A percentile compares a stretch with the other conserved stretches of the same genome.
Conservation (phyloP, 495 filamentous ascomycete genomes). For the Penicillium cosmopolitanum region DNA sequence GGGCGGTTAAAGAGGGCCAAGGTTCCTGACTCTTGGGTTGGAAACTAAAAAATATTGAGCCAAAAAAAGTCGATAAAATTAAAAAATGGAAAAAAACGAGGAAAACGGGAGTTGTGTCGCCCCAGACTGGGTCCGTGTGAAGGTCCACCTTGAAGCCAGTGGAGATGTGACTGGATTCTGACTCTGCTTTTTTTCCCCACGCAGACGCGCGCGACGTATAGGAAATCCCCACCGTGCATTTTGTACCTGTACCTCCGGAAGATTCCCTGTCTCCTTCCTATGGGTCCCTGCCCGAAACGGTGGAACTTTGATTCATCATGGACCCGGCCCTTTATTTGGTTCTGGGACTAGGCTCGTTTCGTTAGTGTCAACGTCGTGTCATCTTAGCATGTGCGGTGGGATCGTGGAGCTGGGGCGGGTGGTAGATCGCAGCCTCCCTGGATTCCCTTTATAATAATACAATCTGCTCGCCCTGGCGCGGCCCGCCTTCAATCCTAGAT, state of each 20-base stretch:
- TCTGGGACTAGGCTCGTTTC: slow-evolving; percentile 39
- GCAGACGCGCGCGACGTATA: slow-evolving; percentile 6
- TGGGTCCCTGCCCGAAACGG: slow-evolving; percentile 25
- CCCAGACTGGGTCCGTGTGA: slow-evolving; percentile 27
- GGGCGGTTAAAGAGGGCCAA: slow-evolving; percentile 21
- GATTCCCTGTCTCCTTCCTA: slow-evolving; percentile 13
- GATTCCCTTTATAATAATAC: slow-evolving; percentile 27
- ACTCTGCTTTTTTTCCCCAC: slow-evolving; percentile 6
- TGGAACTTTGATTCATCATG: slow-evolving; percentile 38
- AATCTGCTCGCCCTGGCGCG: not conserved
- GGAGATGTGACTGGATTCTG: slow-evolving; percentile 2
- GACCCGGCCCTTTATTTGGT: slow-evolving; percentile 27
- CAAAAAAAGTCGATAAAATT: slow-evolving; percentile 10
- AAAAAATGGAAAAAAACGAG: slow-evolving; percentile 17
- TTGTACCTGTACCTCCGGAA: slow-evolving; percentile 14
- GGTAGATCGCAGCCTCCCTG: slow-evolving; percentile 41
- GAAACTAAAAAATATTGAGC: not conserved
- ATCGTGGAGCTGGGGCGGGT: slow-evolving; percentile 48
- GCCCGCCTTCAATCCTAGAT: not conserved
- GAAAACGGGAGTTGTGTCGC: slow-evolving; percentile 15
- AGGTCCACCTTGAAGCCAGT: not conserved
- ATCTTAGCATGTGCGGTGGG: slow-evolving; percentile 45
- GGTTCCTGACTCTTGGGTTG: slow-evolving; percentile 26
- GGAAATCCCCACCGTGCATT: slow-evolving; percentile 3
- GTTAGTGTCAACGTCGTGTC: slow-evolving; percentile 52